A percentile compares a stretch with the other conserved stretches of the same genome.
These are phyloP conservation scores for Rhododendron griersonianum DNA, from an alignment of 148 eudicot species.

Conservation along the genomic window DNA sequence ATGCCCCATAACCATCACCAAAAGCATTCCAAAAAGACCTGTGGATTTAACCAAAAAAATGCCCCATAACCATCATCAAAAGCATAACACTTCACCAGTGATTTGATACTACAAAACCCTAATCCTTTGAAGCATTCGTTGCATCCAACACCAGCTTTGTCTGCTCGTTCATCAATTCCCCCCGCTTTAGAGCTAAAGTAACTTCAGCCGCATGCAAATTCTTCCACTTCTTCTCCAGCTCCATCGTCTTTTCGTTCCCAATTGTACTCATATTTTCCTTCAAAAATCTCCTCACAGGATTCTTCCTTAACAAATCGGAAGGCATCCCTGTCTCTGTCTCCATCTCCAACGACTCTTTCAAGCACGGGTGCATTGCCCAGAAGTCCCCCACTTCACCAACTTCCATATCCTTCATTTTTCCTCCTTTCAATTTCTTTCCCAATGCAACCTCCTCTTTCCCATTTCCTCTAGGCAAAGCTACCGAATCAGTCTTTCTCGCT, in stretches of 20 bases:
- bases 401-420: background rate
- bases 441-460: background rate
- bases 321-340: background rate
- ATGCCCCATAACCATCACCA: no score
- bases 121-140: slow-evolving; percentile 11
- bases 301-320: background rate
- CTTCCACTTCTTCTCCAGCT: slow-evolving; percentile 43
- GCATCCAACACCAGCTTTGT: slow-evolving; percentile 13
- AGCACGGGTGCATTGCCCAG: slow-evolving; percentile 16
- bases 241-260: slow-evolving; percentile 27
- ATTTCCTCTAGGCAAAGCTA: background rate
- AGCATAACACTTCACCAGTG: background rate
- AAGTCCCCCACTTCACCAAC: slow-evolving; percentile 4
- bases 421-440: background rate
- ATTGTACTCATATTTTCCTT: slow-evolving; percentile 16
- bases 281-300: background rate
- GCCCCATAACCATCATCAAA: background rate
- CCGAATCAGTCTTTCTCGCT: slow-evolving; percentile 1
- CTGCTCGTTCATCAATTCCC: slow-evolving; percentile 20
- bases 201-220: slow-evolving; percentile 18
- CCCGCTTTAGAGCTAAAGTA: slow-evolving; percentile 10
- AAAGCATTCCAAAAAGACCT: background rate
- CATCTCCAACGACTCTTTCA: slow-evolving; percentile 2
- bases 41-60: no score
- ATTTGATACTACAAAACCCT: background rate